Percentiles rank a stretch among this genome's conserved stretches.
Evolutionary conservation across 2,329 filamentous ascomycete genomes (phyloP).

Genomic region (Exophiala aquamarina): DNA sequence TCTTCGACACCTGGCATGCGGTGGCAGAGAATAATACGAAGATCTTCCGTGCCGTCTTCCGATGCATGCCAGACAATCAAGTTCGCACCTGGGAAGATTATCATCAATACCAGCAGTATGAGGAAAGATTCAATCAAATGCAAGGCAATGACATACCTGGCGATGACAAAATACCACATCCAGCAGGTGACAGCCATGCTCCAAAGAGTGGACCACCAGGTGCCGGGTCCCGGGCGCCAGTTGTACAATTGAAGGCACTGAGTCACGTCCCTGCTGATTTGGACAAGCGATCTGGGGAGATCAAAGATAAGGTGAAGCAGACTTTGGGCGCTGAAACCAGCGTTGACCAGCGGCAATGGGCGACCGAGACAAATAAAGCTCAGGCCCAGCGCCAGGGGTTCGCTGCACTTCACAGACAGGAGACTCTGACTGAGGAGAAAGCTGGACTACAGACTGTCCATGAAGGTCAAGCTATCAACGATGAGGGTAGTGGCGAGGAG

Average conservation of each 20-base stretch:
- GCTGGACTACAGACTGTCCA: slow-evolving; percentile 20
- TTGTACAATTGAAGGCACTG: slow-evolving; percentile 28
- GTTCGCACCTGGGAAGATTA: slow-evolving; percentile 94
- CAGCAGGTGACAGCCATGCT: slow-evolving; percentile 43
- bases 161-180: slow-evolving; percentile 27
- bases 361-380: slow-evolving; percentile 34
- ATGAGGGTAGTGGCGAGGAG: slow-evolving; percentile 28
- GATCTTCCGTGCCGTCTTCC: slow-evolving; percentile 88
- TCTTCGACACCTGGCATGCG: slow-evolving; percentile 82
- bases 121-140: slow-evolving; percentile 70
- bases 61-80: slow-evolving; percentile 94
- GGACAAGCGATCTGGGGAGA: slow-evolving; percentile 32
- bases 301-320: slow-evolving; percentile 34
- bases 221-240: slow-evolving; percentile 33
- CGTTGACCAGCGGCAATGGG: slow-evolving; percentile 31
- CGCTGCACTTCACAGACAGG: slow-evolving; percentile 23
- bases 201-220: slow-evolving; percentile 40
- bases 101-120: slow-evolving; percentile 76
- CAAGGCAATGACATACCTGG: slow-evolving; percentile 50
- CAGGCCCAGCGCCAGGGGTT: slow-evolving; percentile 36
- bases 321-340: slow-evolving; percentile 18
- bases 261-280: slow-evolving; percentile 31
- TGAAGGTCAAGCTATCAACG: slow-evolving; percentile 30
- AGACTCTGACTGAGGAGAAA: slow-evolving; percentile 26
- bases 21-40: slow-evolving; percentile 94